phyloP scores from a whole-genome alignment of 805 yeast species.

The Pichia kluyveri region DNA sequence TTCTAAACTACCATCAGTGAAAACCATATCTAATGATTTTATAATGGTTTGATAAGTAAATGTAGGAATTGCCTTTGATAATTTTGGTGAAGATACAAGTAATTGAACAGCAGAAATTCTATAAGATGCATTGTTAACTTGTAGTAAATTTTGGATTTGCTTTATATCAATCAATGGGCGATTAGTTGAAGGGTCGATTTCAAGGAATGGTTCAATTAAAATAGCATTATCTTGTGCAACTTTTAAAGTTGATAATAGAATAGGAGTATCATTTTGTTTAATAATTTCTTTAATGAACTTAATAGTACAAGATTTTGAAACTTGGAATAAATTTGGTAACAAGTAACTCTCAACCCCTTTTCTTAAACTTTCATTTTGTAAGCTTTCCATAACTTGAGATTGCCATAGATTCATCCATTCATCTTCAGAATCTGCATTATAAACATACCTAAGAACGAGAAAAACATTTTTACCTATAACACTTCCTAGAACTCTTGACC shows the following conservation, averaged over 20 bases:
- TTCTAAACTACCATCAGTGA: slow-evolving; percentile 61
- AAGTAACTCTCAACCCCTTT: slow-evolving; percentile 50
- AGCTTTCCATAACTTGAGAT: slow-evolving; percentile 25
- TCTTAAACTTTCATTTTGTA: slow-evolving; percentile 27
- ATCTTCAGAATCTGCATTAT: slow-evolving; percentile 12
- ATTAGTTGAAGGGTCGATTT: slow-evolving; percentile 25
- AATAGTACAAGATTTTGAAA: slow-evolving; percentile 32
- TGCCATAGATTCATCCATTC: slow-evolving; percentile 51
- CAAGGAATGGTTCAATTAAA: slow-evolving; percentile 39
- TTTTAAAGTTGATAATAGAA: slow-evolving; percentile 46
- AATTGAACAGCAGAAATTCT: slow-evolving; percentile 54
- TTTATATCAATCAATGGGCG: slow-evolving; percentile 13
- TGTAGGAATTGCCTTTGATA: slow-evolving; percentile 45
- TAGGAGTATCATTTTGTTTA: slow-evolving; percentile 22
- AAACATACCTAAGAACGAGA: slow-evolving; percentile 29
- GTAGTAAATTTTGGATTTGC: slow-evolving; percentile 32
- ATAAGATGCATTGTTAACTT: slow-evolving; percentile 29
- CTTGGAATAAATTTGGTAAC: slow-evolving; percentile 52
- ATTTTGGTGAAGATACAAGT: slow-evolving; percentile 51
- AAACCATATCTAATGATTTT: slow-evolving; percentile 38
- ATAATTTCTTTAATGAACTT: slow-evolving; percentile 20
- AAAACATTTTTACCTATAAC: slow-evolving; percentile 52
- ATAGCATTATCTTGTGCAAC: slow-evolving; percentile 57
- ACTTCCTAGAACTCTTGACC: slow-evolving; percentile 55
- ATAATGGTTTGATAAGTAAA: slow-evolving; percentile 36